These are phyloP conservation scores for Diversispora epigaea DNA, from an alignment of 192 early-diverging fungal genomes.

Conservation along the genomic window DNA sequence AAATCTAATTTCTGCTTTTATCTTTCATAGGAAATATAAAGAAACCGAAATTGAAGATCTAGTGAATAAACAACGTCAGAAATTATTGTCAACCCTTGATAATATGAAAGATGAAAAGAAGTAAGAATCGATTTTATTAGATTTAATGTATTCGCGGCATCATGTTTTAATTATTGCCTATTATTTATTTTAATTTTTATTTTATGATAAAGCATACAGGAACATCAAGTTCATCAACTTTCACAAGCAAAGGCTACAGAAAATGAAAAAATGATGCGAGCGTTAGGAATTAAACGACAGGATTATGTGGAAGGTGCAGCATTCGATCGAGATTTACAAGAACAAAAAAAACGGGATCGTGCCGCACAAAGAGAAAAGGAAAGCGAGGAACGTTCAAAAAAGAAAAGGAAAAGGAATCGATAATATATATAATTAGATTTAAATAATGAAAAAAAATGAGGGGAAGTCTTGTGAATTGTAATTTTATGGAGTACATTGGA, in stretches of 20 bases:
- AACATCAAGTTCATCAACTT: constrained; percentile 69
- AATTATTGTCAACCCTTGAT: constrained; percentile 46
- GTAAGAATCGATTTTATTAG: constrained; percentile 10
- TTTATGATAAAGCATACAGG: constrained; percentile 40
- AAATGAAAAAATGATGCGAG: constrained; percentile 63
- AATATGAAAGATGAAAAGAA: constrained; percentile 27
- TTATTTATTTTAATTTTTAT: constrained; percentile 16
- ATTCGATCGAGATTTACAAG: constrained; percentile 74
- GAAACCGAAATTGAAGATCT: constrained; percentile 61
- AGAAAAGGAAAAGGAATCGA: background rate
- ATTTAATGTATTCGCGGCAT: background rate
- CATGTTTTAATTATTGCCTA: background rate
- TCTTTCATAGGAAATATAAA: constrained; percentile 51
- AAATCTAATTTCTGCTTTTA: background rate
- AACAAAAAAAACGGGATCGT: constrained; percentile 42
- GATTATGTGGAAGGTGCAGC: constrained; percentile 73
- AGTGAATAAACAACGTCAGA: constrained; percentile 59
- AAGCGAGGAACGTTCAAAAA: constrained; percentile 36
- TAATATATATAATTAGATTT: background rate
- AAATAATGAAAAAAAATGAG: background rate
- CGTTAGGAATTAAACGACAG: constrained; percentile 63
- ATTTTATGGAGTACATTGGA: too few species aligned
- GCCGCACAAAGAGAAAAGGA: constrained; percentile 40
- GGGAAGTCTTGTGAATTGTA: background rate
- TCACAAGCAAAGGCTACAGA: constrained; percentile 69